Evolutionary conservation across 2,329 filamentous ascomycete genomes (phyloP).

Genomic region (Ophiosphaerella korrae): DNA sequence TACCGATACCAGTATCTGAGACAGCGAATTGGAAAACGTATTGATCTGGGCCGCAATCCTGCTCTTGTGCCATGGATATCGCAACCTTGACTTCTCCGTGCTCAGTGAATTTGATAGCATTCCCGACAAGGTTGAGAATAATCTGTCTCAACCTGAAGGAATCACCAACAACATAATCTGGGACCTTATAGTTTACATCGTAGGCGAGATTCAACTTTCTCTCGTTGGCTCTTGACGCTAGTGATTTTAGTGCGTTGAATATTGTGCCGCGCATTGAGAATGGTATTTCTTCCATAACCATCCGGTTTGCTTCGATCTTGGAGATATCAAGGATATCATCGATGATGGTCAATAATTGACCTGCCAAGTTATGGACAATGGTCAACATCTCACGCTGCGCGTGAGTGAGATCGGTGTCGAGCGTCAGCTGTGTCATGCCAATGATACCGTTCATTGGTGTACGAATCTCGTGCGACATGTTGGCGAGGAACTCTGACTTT

Average conservation of each 20-base stretch:
- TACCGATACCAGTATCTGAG: slow-evolving; percentile 94
- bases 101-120: slow-evolving; percentile 98
- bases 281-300: slow-evolving; percentile 98
- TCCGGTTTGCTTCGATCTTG: slow-evolving; percentile 89
- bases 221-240: slow-evolving; percentile 97
- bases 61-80: slow-evolving; percentile 74
- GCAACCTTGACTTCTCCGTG: slow-evolving; percentile 93
- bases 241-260: slow-evolving; percentile 94
- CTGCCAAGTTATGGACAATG: slow-evolving; percentile 94
- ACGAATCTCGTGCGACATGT: slow-evolving; percentile 98
- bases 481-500: slow-evolving; percentile 97
- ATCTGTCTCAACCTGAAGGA: slow-evolving; percentile 96
- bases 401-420: slow-evolving; percentile 90
- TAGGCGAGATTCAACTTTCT: slow-evolving; percentile 92
- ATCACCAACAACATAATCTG: slow-evolving; percentile 93
- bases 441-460: slow-evolving; percentile 99
- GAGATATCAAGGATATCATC: slow-evolving; percentile 74
- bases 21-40: slow-evolving; percentile 97
- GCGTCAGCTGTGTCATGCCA: slow-evolving; percentile 94
- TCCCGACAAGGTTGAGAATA: slow-evolving; percentile 94
- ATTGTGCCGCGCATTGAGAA: slow-evolving; percentile 93
- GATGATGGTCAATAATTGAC: slow-evolving; percentile 95
- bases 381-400: slow-evolving; percentile 99
- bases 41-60: slow-evolving; percentile 71
- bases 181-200: slow-evolving; percentile 89